Base-by-base conservation (phyloP, 192 early-diverging fungal genomes). In the Chytriomyces sp. region DNA sequence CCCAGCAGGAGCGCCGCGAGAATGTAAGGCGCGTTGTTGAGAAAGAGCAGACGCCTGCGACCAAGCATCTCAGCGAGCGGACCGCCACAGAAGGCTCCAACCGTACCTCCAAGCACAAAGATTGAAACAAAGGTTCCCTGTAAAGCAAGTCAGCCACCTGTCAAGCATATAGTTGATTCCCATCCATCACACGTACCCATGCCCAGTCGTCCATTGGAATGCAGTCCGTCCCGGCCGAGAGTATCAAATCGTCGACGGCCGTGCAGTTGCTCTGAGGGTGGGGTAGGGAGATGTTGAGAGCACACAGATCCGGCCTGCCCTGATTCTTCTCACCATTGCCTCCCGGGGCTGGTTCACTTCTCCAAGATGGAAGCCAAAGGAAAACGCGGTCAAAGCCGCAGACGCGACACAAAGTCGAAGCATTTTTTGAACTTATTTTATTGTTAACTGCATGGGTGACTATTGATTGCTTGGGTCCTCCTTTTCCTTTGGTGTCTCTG, bases 1-100 rank as follows among this genome's bases (percentile, higher is more conserved):
- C 89, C 81, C 79, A 93, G 89, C 1, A 90, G 75, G 5, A 91
- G 45, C 0, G 92, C 88, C 0, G 94, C 92, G 23, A 89, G 23
- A 0, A 88, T 70, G 50, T 92, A 89, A 28, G 91, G 85, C 5
- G 82, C 78, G 81, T 91, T 94, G 76, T 91, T 93, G 73, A 78
- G 61, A 62, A 97, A 80, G 6, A 95, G 81, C 20, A 89, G 87
- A 23, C 79, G 72, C 53, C 91, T 83, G 61, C 95, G 88, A 5
- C 95, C 95, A 24, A 87, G 86, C 16, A 80, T 35, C 35, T 91
- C 84, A 0, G 92, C 90, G 48, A 92, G 85, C 65, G 93, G 76
- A 1, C 94, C 92, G 26, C 94, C 95, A 2, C 92, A 61, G 59
- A 95, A 85, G 1, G 91, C 95, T 47, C 95, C 95, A 13, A 93